phyloP scores from a whole-genome alignment of 345 rosid species.

The Excoecaria cochinchinensis region DNA sequence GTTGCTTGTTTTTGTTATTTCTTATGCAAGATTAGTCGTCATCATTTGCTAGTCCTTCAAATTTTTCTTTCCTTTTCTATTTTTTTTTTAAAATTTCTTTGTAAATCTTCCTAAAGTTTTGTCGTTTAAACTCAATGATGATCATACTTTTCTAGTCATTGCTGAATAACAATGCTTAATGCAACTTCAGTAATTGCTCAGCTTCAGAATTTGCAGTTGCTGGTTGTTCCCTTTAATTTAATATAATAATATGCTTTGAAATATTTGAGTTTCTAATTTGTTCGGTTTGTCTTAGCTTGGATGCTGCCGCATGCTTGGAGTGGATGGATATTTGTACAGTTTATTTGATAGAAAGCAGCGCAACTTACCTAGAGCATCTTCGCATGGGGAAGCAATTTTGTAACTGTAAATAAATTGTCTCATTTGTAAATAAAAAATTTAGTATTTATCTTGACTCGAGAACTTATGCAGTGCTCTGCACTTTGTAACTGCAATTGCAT shows the following conservation, averaged over 20 bases:
- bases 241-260: not conserved
- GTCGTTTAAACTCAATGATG: too few species aligned
- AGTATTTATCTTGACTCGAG: not conserved
- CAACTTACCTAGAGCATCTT: not conserved
- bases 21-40: too few species aligned
- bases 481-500: not conserved
- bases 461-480: not conserved
- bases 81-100: too few species aligned
- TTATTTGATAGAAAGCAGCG: not conserved
- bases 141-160: too few species aligned
- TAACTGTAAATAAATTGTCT: slow-evolving; percentile 3
- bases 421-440: not conserved
- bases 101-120: too few species aligned
- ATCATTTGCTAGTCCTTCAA: too few species aligned
- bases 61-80: too few species aligned
- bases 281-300: not conserved
- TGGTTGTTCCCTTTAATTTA: not conserved
- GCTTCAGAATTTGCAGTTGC: not conserved
- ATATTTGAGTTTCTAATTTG: not conserved
- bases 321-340: slow-evolving; percentile 15
- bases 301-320: slow-evolving; percentile 8
- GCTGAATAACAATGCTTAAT: too few species aligned
- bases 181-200: not conserved
- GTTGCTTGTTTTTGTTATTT: not conserved
- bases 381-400: not conserved